Conservation (phyloP, 169 alveolate genomes). For the Eimeria brunetti region DNA sequence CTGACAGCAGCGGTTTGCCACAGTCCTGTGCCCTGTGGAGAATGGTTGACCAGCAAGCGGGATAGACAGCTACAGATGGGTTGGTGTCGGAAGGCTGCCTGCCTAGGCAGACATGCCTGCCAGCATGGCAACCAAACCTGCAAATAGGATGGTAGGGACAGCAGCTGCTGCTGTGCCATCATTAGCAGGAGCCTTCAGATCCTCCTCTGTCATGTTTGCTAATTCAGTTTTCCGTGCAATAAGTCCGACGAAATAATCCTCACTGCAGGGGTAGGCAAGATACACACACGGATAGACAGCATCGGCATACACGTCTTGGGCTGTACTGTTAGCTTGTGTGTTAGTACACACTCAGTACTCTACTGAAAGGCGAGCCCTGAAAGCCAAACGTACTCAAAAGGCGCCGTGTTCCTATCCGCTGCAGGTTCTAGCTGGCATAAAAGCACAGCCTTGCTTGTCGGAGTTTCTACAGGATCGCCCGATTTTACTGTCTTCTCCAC, state of each 20-base stretch:
- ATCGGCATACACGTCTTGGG: background rate
- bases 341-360: background rate
- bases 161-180: background rate
- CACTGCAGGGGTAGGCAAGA: background rate
- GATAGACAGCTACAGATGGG: background rate
- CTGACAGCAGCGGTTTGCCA: too few species aligned
- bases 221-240: background rate
- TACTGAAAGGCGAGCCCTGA: background rate
- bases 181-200: background rate
- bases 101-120: background rate
- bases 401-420: background rate
- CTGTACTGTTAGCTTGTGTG: too few species aligned
- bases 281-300: background rate
- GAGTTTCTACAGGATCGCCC: too few species aligned
- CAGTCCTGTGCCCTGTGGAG: background rate
- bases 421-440: background rate
- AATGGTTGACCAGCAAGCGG: background rate
- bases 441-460: background rate
- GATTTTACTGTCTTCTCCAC: too few species aligned
- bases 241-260: background rate
- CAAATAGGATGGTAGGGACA: background rate
- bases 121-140: background rate
- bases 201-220: background rate
- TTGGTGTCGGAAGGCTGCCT: background rate
- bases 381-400: background rate